Conservation (phyloP, 495 filamentous ascomycete species). For the Penicillium crystallinum region DNA sequence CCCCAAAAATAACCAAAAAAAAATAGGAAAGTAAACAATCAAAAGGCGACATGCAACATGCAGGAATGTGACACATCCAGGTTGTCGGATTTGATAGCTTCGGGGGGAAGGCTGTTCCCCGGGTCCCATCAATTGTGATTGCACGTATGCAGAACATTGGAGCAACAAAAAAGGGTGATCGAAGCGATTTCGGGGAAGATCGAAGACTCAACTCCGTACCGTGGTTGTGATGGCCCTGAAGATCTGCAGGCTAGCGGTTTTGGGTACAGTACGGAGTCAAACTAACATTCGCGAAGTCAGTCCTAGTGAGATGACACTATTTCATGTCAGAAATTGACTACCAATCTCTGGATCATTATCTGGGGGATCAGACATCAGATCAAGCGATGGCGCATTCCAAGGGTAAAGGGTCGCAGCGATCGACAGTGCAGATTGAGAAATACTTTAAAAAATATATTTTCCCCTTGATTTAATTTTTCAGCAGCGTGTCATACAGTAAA, state of each 20-base stretch:
- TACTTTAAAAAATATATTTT: background rate
- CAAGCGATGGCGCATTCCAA: background rate
- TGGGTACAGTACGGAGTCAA: background rate
- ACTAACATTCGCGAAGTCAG: background rate
- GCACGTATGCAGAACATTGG: constrained; percentile 19
- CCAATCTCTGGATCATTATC: background rate
- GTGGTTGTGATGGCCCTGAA: background rate
- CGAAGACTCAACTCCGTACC: constrained; percentile 2
- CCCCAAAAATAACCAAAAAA: background rate
- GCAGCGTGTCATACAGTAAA: constrained; percentile 2
- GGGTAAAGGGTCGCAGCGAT: constrained; percentile 3
- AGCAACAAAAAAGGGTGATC: background rate
- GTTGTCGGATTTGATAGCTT: constrained; percentile 18
- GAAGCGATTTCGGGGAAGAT: constrained; percentile 6
- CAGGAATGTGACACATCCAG: constrained; percentile 19
- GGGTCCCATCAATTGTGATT: constrained; percentile 7
- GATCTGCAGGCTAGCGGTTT: constrained; percentile 10
- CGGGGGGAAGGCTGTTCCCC: constrained; percentile 20
- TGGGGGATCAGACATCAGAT: background rate
- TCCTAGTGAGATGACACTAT: background rate
- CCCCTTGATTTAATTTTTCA: background rate
- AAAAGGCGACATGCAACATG: background rate
- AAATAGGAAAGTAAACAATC: no score
- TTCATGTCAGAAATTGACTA: background rate
- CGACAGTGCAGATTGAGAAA: constrained; percentile 5